phyloP scores from a whole-genome alignment of 768 basidiomycete genomes.

The Phanerochaete sordida region DNA sequence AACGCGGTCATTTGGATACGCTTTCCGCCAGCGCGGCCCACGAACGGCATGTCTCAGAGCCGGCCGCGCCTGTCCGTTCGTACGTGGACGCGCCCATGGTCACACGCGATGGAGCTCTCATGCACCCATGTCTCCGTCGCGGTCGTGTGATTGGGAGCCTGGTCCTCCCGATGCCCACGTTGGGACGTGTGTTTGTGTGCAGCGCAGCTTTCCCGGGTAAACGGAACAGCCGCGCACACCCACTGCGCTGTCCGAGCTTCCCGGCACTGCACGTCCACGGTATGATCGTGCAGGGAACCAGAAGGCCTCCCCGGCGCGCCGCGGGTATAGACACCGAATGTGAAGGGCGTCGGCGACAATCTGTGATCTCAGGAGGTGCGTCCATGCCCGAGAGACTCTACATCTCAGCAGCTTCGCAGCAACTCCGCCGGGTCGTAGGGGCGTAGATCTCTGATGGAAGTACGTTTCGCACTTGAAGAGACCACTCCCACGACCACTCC shows the following conservation, averaged over 20 bases:
- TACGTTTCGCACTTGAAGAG: background rate
- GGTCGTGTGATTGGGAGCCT: background rate
- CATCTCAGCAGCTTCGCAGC: background rate
- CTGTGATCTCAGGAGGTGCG: background rate
- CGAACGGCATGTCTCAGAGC: too few species aligned
- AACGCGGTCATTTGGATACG: too few species aligned
- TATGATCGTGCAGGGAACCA: background rate
- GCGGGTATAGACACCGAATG: background rate
- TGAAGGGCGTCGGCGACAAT: background rate
- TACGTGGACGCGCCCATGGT: background rate
- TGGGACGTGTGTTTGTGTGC: background rate
- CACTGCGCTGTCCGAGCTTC: background rate
- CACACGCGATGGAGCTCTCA: background rate
- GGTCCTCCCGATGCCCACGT: background rate
- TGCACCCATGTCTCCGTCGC: background rate
- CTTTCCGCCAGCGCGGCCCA: too few species aligned
- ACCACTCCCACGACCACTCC: too few species aligned
- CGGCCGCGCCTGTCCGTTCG: background rate
- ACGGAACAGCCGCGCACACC: background rate
- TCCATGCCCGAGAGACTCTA: background rate
- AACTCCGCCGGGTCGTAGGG: background rate
- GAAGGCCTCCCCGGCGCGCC: background rate
- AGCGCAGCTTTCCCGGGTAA: background rate
- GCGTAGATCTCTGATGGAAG: background rate
- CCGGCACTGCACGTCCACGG: background rate